These are phyloP conservation scores for Orychophragmus violaceus DNA, from an alignment of 345 rosid species.

Conservation along the genomic window DNA sequence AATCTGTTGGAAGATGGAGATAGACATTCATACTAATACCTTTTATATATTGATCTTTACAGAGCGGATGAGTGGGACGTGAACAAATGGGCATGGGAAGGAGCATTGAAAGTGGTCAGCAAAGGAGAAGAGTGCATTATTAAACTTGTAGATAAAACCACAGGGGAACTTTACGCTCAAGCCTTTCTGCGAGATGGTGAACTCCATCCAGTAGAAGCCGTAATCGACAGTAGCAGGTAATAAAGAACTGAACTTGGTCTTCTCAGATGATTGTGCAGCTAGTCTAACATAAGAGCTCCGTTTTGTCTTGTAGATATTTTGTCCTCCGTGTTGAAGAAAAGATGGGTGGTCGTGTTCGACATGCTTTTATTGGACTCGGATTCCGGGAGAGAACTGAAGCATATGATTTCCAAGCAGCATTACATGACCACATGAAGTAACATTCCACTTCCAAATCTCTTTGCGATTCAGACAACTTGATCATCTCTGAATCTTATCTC, in stretches of 20 bases:
- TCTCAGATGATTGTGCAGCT: not conserved
- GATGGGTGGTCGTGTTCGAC: slow-evolving; percentile 87
- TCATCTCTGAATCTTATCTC: not conserved
- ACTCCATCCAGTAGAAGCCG: slow-evolving; percentile 94
- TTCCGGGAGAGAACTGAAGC: slow-evolving; percentile 98
- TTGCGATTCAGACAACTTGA: not conserved
- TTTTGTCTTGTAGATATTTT: slow-evolving; percentile 80
- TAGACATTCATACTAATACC: slow-evolving; percentile 3
- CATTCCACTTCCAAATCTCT: not conserved
- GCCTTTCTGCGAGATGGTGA: slow-evolving; percentile 93
- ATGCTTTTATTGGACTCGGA: slow-evolving; percentile 95
- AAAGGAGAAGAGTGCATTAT: slow-evolving; percentile 97
- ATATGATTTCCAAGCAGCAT: slow-evolving; percentile 95
- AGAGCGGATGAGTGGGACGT: slow-evolving; percentile 99
- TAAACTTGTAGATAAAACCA: slow-evolving; percentile 83
- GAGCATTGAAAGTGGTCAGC: slow-evolving; percentile 72
- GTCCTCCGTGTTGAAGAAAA: slow-evolving; percentile 96
- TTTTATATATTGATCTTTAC: slow-evolving; percentile 24
- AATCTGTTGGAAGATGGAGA: not conserved
- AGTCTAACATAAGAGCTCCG: not conserved
- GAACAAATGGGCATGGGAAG: slow-evolving; percentile 99
- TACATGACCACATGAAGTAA: slow-evolving; percentile 98
- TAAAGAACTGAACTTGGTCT: slow-evolving; percentile 7
- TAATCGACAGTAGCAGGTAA: slow-evolving; percentile 98
- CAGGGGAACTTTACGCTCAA: slow-evolving; percentile 88